Percentiles rank a stretch among this genome's conserved stretches.
Conservation (phyloP, 768 basidiomycete genomes). For the Mycena galopus region DNA sequence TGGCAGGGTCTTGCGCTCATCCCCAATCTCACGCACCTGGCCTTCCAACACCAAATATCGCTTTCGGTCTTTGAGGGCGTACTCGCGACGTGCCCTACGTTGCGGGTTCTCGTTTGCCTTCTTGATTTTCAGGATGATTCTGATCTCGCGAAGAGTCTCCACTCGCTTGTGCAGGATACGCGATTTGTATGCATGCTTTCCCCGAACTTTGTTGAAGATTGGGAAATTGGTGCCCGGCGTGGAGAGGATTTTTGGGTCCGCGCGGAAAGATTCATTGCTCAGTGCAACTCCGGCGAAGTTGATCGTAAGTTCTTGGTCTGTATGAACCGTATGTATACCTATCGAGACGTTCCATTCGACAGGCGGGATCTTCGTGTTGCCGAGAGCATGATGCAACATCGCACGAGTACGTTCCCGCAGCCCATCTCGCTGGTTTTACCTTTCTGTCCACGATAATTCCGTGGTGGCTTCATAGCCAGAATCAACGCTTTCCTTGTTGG, state of each 20-base stretch:
- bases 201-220: not conserved
- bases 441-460: no score
- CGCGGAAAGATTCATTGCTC: constrained; percentile 13
- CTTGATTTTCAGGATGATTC: no score
- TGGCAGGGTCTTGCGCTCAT: constrained; percentile 4
- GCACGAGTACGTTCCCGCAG: no score
- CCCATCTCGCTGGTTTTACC: no score
- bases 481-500: no score
- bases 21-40: constrained; percentile 14
- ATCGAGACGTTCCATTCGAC: not conserved
- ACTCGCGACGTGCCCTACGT: not conserved
- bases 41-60: not conserved
- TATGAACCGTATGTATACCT: no score
- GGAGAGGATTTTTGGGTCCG: constrained; percentile 13
- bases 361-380: not conserved
- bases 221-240: not conserved
- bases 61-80: not conserved
- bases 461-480: no score
- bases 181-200: not conserved
- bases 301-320: not conserved
- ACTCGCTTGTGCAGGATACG: not conserved
- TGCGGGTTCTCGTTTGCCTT: not conserved
- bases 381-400: no score
- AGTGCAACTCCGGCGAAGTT: not conserved
- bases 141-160: not conserved